These are phyloP conservation scores for Aegilops speltoides DNA, from an alignment of 176 grass and related monocot genomes.

Conservation along the genomic window DNA sequence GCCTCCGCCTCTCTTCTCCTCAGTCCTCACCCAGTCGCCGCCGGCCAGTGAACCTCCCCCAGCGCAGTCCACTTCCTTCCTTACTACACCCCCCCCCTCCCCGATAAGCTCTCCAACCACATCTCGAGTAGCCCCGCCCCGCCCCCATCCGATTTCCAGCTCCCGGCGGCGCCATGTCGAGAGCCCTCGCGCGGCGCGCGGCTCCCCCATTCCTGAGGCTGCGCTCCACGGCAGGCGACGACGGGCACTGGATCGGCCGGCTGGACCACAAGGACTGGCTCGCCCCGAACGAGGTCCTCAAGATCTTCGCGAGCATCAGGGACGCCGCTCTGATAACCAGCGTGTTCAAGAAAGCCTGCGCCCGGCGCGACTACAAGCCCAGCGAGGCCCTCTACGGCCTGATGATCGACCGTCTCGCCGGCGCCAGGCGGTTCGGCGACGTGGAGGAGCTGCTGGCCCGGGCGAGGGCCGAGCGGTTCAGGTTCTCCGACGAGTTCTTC, in stretches of 20 bases:
- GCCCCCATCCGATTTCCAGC: background rate
- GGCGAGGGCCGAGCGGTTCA: slow-evolving; percentile 50
- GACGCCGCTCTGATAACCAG: slow-evolving; percentile 47
- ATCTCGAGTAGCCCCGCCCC: background rate
- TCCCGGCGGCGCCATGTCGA: slow-evolving; percentile 31
- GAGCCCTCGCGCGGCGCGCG: slow-evolving; percentile 13
- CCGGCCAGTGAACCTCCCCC: background rate
- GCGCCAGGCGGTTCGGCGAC: slow-evolving; percentile 60
- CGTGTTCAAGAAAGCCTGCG: slow-evolving; percentile 51
- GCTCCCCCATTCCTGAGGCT: slow-evolving; percentile 32
- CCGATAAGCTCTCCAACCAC: background rate
- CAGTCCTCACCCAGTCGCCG: background rate
- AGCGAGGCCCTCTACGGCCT: slow-evolving; percentile 72
- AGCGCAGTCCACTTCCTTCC: background rate
- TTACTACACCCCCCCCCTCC: background rate
- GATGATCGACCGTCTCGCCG: slow-evolving; percentile 69
- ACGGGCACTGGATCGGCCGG: slow-evolving; percentile 59
- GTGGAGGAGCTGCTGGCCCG: slow-evolving; percentile 61
- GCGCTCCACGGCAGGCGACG: slow-evolving; percentile 28
- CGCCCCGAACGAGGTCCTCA: slow-evolving; percentile 77
- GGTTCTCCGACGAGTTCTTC: slow-evolving; percentile 79
- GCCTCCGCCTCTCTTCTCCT: background rate
- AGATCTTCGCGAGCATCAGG: slow-evolving; percentile 62
- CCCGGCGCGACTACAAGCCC: slow-evolving; percentile 68
- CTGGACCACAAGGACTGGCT: slow-evolving; percentile 92